Evolutionary conservation across 495 filamentous ascomycete species (phyloP), one percentile per base, ranked within the genome.

Genomic region (Neurospora discreta): DNA sequence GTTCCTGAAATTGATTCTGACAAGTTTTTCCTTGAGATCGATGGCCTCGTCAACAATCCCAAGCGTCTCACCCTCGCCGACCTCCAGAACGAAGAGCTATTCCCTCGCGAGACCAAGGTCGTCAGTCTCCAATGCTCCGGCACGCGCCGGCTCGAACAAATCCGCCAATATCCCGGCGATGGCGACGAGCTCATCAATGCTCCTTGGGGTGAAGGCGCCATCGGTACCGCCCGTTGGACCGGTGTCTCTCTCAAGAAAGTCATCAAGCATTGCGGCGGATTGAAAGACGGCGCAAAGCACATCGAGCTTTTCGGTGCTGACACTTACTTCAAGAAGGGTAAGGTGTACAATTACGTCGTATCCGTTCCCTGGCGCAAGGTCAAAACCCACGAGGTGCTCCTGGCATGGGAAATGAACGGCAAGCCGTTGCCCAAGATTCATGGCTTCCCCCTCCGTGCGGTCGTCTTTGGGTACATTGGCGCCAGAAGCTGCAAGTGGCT

Each of bases 381-480:
- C 40, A 88, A 87, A 74, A 78, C 80, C 13, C 83, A 90, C 75
- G 89, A 92, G 73, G 90, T 91, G 33, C 82, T 92, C 70, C 84
- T 91, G 4, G 89, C 87, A 1, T 91, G 86, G 86, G 89, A 90
- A 73, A 90, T 91, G 89, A 92, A 92, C 69, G 89, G 86, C 39
- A 80, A 89, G 71, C 86, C 87, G 0, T 82, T 92, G 2, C 90
- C 90, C 1, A 86, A 84, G 71, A 89, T 89, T 73, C 89, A 91
- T 72, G 90, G 90, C 3, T 89, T 81, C 30, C 90, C 90, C 4
- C 77, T 92, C 3, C 83, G 90, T 5, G 84, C 84, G 0, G 84
- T 92, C 1, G 88, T 90, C 0, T 78, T 88, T 65, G 90, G 90
- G 1, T 90, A 90, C 71, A 90, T 91, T 70, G 87, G 86, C 20